Evolutionary conservation across 306 rosid species (phyloP).

Genomic region (Rosa lucieae): DNA sequence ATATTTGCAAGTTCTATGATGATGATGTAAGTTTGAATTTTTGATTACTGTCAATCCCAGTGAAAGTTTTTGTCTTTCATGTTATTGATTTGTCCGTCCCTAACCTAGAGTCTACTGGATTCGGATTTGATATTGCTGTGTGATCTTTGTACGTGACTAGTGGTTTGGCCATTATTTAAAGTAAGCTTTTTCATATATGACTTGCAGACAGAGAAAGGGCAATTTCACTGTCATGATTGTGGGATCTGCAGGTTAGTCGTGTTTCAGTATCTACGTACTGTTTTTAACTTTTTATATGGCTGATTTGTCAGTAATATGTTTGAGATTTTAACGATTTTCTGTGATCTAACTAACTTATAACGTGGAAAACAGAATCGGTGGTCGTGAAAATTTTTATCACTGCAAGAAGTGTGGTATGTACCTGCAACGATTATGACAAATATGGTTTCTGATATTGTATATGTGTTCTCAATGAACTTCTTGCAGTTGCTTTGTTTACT

Average conservation of each 20-base stretch:
- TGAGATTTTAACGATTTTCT: slow-evolving; percentile 23
- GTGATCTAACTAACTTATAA: slow-evolving; percentile 18
- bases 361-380: slow-evolving; percentile 71
- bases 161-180: slow-evolving; percentile 12
- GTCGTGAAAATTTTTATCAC: slow-evolving; percentile 77
- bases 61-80: slow-evolving; percentile 16
- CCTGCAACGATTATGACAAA: slow-evolving; percentile 17
- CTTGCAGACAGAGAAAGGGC: slow-evolving; percentile 64
- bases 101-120: slow-evolving; percentile 11
- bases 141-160: slow-evolving; percentile 16
- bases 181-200: slow-evolving; percentile 17
- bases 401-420: slow-evolving; percentile 92
- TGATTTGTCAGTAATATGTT: slow-evolving; percentile 15
- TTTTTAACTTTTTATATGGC: not conserved
- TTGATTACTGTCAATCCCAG: not conserved
- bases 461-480: not conserved
- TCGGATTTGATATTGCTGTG: slow-evolving; percentile 18
- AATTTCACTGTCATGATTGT: slow-evolving; percentile 92
- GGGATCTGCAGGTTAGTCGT: slow-evolving; percentile 88
- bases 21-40: slow-evolving; percentile 72
- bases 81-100: slow-evolving; percentile 12
- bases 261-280: not conserved
- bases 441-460: not conserved
- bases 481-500: not conserved
- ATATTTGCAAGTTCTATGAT: slow-evolving; percentile 84